Evolutionary conservation across 1,284 basidiomycete genomes (phyloP).

Genomic region (Tilletia walkeri): DNA sequence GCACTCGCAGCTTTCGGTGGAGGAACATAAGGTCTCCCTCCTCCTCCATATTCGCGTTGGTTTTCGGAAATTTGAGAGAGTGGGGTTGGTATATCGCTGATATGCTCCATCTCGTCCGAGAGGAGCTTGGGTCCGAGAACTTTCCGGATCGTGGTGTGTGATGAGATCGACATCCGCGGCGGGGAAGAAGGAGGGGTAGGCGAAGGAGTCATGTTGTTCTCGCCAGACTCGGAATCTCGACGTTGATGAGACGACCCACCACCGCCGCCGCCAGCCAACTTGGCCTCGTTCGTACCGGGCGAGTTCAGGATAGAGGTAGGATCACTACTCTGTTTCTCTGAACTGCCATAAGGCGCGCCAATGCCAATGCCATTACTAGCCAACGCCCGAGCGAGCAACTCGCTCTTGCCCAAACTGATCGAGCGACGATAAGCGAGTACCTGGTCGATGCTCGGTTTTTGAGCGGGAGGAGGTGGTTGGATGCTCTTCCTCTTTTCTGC

Average conservation of each 20-base stretch:
- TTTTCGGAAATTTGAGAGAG: not conserved
- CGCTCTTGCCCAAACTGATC: slow-evolving; percentile 14
- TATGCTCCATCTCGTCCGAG: slow-evolving; percentile 10
- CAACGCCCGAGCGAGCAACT: slow-evolving; percentile 19
- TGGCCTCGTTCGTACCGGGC: not conserved
- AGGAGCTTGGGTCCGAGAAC: not conserved
- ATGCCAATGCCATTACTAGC: slow-evolving; percentile 2
- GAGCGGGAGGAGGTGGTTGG: slow-evolving; percentile 17
- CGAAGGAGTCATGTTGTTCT: no score
- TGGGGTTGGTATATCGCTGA: not conserved
- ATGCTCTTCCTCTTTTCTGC: not conserved
- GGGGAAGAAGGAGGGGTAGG: no score
- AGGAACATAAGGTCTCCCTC: not conserved
- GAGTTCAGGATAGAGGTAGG: not conserved
- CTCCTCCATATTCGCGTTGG: not conserved
- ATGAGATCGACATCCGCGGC: not conserved
- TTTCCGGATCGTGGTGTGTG: not conserved
- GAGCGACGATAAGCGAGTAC: slow-evolving; percentile 19
- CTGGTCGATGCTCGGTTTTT: slow-evolving; percentile 25
- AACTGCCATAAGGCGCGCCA: not conserved
- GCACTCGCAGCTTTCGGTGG: no score
- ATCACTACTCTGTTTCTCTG: not conserved
- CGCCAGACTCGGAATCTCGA: no score
- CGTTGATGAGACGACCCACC: no score
- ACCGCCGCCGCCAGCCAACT: not conserved